Conservation (phyloP, 1,284 basidiomycete species). For the Chalciporus sp. region DNA sequence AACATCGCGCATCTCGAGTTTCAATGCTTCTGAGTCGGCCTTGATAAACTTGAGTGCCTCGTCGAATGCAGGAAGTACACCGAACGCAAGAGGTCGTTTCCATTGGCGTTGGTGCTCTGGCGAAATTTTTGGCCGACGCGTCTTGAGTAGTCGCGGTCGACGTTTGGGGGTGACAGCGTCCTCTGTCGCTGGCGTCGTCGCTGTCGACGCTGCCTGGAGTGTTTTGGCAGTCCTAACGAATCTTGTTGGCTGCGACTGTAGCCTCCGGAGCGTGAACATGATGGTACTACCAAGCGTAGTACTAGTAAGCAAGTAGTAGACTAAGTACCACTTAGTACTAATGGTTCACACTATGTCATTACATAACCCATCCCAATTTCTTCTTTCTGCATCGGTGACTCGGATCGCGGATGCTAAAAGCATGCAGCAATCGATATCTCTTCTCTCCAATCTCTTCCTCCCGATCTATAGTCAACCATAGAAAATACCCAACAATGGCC, state of each 20-base stretch:
- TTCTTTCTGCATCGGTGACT: constrained; percentile 10
- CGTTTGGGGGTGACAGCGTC: constrained; percentile 4
- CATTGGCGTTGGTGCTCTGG: constrained; percentile 56
- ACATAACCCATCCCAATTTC: constrained; percentile 6
- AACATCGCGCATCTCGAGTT: constrained; percentile 48
- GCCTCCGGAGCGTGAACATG: constrained; percentile 22
- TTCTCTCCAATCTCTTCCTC: constrained; percentile 1
- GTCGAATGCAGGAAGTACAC: constrained; percentile 82
- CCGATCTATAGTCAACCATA: neutral
- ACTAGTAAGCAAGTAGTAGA: neutral
- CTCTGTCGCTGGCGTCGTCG: neutral
- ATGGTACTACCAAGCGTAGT: neutral
- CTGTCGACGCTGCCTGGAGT: constrained; percentile 5
- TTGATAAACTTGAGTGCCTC: constrained; percentile 72
- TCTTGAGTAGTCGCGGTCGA: constrained; percentile 19
- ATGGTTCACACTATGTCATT: neutral
- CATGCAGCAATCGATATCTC: constrained; percentile 17
- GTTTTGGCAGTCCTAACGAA: constrained; percentile 6
- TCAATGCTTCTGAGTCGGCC: constrained; percentile 46
- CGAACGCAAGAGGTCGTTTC: constrained; percentile 66
- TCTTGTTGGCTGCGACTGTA: constrained; percentile 5
- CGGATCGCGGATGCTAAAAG: constrained; percentile 16
- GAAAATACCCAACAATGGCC: constrained; percentile 19
- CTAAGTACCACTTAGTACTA: too few species aligned
- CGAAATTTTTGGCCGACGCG: constrained; percentile 52